Evolutionary conservation across 2,329 filamentous ascomycete genomes (phyloP).

Genomic region (Teratosphaeria zuluensis): DNA sequence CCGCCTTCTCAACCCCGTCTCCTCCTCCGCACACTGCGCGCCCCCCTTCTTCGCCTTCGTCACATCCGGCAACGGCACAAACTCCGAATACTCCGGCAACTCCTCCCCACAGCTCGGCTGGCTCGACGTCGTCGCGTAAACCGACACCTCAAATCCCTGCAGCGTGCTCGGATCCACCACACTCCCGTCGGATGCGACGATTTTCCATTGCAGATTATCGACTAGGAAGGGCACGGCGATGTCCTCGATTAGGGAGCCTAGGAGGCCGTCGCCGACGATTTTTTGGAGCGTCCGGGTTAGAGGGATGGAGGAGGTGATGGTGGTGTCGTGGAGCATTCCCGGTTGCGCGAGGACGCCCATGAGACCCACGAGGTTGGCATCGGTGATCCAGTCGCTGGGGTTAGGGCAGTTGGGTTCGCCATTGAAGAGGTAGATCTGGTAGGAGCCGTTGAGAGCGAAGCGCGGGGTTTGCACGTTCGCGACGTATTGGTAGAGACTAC

Average conservation of each 20-base stretch:
- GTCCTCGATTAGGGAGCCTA: constrained; percentile 22
- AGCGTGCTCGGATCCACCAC: constrained; percentile 24
- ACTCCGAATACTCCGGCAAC: constrained; percentile 15
- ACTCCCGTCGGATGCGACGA: constrained; percentile 20
- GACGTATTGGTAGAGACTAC: constrained; percentile 54
- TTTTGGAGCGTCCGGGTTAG: constrained; percentile 34
- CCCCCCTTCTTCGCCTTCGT: constrained; percentile 21
- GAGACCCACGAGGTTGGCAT: constrained; percentile 50
- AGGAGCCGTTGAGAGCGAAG: constrained; percentile 51
- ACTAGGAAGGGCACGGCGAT: constrained; percentile 23
- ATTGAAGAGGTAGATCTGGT: constrained; percentile 59
- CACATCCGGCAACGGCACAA: constrained; percentile 14
- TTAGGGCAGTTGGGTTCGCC: constrained; percentile 39
- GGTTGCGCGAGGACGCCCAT: constrained; percentile 38
- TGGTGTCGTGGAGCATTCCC: constrained; percentile 14
- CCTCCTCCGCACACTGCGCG: constrained; percentile 1
- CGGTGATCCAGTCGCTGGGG: constrained; percentile 40
- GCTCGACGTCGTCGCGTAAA: constrained; percentile 28
- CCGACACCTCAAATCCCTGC: constrained; percentile 30
- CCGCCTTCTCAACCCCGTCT: neutral
- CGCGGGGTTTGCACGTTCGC: constrained; percentile 56
- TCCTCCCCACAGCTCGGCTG: constrained; percentile 6
- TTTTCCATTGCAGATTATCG: constrained; percentile 26
- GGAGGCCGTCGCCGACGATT: constrained; percentile 17
- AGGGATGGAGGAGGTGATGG: constrained; percentile 34